Evolutionary conservation across 257 asterid species (phyloP), one percentile per base, ranked within the genome.

Genomic region (Penstemon newberryi): DNA sequence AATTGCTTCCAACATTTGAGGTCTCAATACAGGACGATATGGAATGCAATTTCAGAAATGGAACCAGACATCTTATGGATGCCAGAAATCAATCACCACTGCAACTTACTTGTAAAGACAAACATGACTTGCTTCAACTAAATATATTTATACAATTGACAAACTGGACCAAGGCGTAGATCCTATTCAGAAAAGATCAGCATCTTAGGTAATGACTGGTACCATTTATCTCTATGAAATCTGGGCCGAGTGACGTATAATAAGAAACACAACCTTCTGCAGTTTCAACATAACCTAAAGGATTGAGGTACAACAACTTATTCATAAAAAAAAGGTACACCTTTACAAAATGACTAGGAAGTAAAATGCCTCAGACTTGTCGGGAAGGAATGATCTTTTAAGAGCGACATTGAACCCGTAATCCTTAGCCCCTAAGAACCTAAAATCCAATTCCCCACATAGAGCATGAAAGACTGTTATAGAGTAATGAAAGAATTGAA

Each of bases 1-100:
- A 63, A 52, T 46, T 63, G 56, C 56, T 63, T 46, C 19, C 43
- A 67, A 56, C 11, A 41, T 58, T 69, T 51, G 47, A 10, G 19
- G 9, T 56, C 54, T 37, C 11, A 42, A 25, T 25, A 45, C 56
- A 6, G 9, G 47, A 56, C 11, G 12, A 44, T 41, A 43, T 4
- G 42, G 18, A 56, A 44, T 0, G 12, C 52, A 42, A 40, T 50
- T 12, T 49, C 8, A 12, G 19, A 12, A 65, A 12, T 67, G 8
- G 10, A 56, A 39, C 18, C n/a, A 7, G 8, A 53, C 15, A 41
- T 52, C 51, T 55, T 11, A 40, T 19, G 40, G 43, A 45, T 10
- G 40, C 8, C 51, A 19, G 41, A 3, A 40, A 53, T 15, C 18
- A 15, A 15, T 15, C 18, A 15, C 18, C 18, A 15, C 18, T 40